Evolutionary conservation across 805 yeast genomes (phyloP).

Genomic region (Ogataea corticis): DNA sequence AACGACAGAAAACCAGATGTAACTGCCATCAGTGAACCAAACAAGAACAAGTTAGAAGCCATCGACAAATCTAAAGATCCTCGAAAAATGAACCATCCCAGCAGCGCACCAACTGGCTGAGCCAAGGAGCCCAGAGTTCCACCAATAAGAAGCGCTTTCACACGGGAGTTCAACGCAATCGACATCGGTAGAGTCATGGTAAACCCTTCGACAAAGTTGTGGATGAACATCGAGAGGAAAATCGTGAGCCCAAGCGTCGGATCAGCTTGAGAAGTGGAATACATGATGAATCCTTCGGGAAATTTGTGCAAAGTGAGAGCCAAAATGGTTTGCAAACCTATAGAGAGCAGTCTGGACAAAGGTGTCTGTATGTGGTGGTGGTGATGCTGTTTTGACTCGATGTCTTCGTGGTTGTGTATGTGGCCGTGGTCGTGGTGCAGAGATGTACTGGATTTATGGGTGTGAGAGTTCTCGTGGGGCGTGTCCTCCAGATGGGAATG

Average conservation of each 20-base stretch:
- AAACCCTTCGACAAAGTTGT: conserved; percentile 92
- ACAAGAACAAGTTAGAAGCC: conserved; percentile 42
- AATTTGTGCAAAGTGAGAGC: conserved; percentile 88
- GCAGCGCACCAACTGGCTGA: conserved; percentile 85
- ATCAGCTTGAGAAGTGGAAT: conserved; percentile 69
- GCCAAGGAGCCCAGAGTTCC: conserved; percentile 77
- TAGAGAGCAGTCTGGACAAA: conserved; percentile 72
- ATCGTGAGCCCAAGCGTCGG: conserved; percentile 74
- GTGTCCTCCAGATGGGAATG: no score
- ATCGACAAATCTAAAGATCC: conserved; percentile 37
- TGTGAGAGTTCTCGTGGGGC: not conserved
- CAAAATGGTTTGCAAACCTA: conserved; percentile 86
- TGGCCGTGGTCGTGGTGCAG: conserved; percentile 13
- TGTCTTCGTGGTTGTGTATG: conserved; percentile 16
- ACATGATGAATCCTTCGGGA: conserved; percentile 94
- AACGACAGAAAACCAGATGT: conserved; percentile 84
- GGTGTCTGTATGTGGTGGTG: conserved; percentile 83
- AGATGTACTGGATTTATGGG: not conserved
- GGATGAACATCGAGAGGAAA: conserved; percentile 81
- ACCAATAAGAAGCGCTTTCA: conserved; percentile 63
- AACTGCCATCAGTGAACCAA: conserved; percentile 65
- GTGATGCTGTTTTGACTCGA: conserved; percentile 42
- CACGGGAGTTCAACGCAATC: conserved; percentile 64
- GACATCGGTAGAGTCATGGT: conserved; percentile 90
- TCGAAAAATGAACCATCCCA: conserved; percentile 56